Percentiles rank a stretch among this genome's conserved stretches.
Evolutionary conservation across 495 filamentous ascomycete genomes (phyloP).

Genomic region (Penicillium samsonianum): DNA sequence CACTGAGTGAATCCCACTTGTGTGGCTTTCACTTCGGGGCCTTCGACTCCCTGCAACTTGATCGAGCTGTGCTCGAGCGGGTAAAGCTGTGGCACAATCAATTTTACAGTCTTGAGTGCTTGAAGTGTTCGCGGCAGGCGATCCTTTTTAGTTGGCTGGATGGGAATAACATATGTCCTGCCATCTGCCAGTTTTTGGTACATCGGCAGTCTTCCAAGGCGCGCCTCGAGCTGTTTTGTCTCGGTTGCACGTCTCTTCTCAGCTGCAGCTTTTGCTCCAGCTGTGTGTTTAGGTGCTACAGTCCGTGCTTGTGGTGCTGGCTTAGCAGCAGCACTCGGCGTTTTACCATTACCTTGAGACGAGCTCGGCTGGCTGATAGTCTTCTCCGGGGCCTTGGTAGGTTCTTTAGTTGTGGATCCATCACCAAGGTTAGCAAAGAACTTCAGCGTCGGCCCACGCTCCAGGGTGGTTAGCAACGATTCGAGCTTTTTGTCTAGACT

Average conservation of each 20-base stretch:
- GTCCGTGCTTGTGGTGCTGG: slow-evolving; percentile 29
- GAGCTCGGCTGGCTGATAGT: slow-evolving; percentile 37
- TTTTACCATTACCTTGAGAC: slow-evolving; percentile 1
- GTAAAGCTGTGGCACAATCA: slow-evolving; percentile 73
- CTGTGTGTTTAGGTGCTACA: slow-evolving; percentile 45
- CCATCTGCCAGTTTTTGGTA: slow-evolving; percentile 65
- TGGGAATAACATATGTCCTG: slow-evolving; percentile 72
- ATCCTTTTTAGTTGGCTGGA: slow-evolving; percentile 64
- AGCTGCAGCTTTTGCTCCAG: slow-evolving; percentile 61
- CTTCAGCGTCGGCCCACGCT: slow-evolving; percentile 77
- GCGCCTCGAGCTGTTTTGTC: slow-evolving; percentile 72
- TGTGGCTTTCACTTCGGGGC: slow-evolving; percentile 59
- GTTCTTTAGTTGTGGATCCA: slow-evolving; percentile 29
- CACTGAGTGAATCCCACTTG: slow-evolving; percentile 66
- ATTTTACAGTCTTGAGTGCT: slow-evolving; percentile 61
- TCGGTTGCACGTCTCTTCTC: slow-evolving; percentile 64
- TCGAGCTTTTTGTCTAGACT: slow-evolving; percentile 75
- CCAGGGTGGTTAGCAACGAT: slow-evolving; percentile 63
- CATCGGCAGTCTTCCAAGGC: slow-evolving; percentile 66
- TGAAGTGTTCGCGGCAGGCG: slow-evolving; percentile 65
- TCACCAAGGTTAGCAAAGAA: slow-evolving; percentile 62
- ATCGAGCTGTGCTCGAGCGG: slow-evolving; percentile 69
- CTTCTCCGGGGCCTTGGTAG: slow-evolving; percentile 47
- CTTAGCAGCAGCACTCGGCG: background rate
- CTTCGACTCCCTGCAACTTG: slow-evolving; percentile 62